A percentile compares a stretch with the other conserved stretches of the same genome.
These are phyloP conservation scores for Leishmania amazonensis DNA, from an alignment of 208 protist species.

Conservation along the genomic window DNA sequence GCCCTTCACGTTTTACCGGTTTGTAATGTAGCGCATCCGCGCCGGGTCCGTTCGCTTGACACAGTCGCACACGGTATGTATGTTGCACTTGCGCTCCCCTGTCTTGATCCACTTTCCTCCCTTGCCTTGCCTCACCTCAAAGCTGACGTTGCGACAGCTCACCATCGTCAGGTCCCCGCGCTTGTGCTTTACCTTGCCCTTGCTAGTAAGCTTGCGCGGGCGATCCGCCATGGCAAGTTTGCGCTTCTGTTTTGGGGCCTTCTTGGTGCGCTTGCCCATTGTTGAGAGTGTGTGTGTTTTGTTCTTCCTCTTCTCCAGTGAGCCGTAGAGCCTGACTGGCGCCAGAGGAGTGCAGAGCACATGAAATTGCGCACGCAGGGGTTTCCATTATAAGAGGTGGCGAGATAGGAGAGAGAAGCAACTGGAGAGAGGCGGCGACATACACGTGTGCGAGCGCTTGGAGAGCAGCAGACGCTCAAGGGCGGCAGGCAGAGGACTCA, in stretches of 20 bases:
- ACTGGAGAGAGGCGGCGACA: background rate
- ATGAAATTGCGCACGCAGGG: background rate
- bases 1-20: slow-evolving; percentile 59
- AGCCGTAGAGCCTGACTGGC: background rate
- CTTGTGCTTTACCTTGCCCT: slow-evolving; percentile 87
- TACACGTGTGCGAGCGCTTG: background rate
- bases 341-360: background rate
- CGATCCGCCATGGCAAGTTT: slow-evolving; percentile 80
- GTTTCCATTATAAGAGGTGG: background rate
- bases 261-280: slow-evolving; percentile 88
- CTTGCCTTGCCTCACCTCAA: slow-evolving; percentile 87
- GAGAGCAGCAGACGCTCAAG: background rate
- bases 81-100: slow-evolving; percentile 88
- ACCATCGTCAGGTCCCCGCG: slow-evolving; percentile 82
- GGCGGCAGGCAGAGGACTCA: background rate
- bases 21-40: slow-evolving; percentile 78
- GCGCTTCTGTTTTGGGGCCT: slow-evolving; percentile 83
- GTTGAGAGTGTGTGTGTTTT: slow-evolving; percentile 4
- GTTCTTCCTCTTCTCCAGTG: background rate
- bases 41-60: slow-evolving; percentile 85
- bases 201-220: slow-evolving; percentile 77
- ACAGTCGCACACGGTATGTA: slow-evolving; percentile 91
- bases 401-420: slow-evolving; percentile 12
- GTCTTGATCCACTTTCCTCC: slow-evolving; percentile 79
- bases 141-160: slow-evolving; percentile 78